These are phyloP conservation scores for Leptodontidium sp. DNA, from an alignment of 2,329 filamentous ascomycete species.

Conservation along the genomic window DNA sequence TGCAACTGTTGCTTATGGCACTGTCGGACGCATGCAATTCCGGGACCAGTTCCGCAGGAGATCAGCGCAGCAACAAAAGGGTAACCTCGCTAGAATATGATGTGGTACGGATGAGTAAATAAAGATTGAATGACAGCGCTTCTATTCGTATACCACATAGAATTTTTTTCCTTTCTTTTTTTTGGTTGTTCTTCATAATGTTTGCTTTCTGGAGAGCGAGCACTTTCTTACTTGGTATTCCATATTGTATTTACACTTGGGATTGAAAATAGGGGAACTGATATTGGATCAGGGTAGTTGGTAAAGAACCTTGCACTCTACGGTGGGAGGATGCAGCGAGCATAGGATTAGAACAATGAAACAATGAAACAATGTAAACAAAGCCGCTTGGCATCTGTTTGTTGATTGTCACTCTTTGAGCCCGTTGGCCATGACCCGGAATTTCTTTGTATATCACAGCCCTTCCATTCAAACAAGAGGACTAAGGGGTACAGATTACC, in stretches of 20 bases:
- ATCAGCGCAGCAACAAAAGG: conserved; percentile 54
- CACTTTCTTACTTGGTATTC: background rate
- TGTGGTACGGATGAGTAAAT: conserved; percentile 7
- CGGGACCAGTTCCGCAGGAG: conserved; percentile 67
- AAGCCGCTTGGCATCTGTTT: background rate
- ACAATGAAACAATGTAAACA: conserved; percentile 20
- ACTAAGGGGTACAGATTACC: background rate
- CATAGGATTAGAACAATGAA: background rate
- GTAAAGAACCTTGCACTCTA: background rate
- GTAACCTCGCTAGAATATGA: conserved; percentile 41
- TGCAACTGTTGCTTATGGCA: conserved; percentile 68
- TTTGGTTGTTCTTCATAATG: conserved; percentile 1
- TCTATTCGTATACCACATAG: conserved; percentile 18
- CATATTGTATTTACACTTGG: conserved; percentile 8
- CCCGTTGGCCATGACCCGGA: background rate
- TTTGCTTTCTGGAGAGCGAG: conserved; percentile 14
- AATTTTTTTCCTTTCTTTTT: conserved; percentile 2
- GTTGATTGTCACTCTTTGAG: background rate
- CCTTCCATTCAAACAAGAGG: background rate
- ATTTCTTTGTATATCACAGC: background rate
- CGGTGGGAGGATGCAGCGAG: background rate
- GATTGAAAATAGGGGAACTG: background rate
- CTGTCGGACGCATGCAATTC: conserved; percentile 71
- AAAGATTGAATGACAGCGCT: conserved; percentile 18
- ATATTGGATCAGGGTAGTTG: background rate